Conservation (phyloP, 345 rosid species). For the Eucalyptus albens region DNA sequence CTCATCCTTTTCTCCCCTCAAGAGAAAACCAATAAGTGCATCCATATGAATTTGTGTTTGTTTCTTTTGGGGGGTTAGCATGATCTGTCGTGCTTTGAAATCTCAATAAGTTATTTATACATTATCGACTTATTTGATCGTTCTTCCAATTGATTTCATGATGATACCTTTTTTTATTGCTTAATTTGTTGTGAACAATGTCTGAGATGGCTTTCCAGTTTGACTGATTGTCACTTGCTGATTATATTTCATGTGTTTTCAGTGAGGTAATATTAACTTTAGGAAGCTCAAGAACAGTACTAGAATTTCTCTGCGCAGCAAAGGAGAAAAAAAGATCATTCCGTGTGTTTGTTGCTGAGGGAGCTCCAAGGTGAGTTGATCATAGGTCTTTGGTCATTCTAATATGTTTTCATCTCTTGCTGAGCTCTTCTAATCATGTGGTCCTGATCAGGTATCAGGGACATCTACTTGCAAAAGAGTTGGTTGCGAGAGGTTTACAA, state of each 20-base stretch:
- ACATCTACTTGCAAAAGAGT: conserved; percentile 81
- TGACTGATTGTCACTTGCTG: background rate
- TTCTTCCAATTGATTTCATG: background rate
- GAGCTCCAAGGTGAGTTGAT: conserved; percentile 84
- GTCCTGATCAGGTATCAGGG: conserved; percentile 70
- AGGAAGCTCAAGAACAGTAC: conserved; percentile 94
- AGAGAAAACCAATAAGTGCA: background rate
- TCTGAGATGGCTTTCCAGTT: background rate
- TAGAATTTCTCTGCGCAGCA: conserved; percentile 94
- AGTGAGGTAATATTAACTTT: conserved; percentile 97
- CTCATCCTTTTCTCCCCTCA: background rate
- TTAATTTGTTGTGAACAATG: background rate
- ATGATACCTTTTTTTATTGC: background rate
- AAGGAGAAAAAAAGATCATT: conserved; percentile 96
- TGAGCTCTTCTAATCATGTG: background rate
- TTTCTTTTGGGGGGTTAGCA: background rate
- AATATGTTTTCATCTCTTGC: background rate
- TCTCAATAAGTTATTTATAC: background rate
- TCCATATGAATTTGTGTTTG: background rate
- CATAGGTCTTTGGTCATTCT: background rate
- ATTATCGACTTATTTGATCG: background rate
- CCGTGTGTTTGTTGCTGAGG: conserved; percentile 93
- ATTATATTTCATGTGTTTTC: conserved; percentile 9
- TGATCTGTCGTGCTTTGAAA: background rate
- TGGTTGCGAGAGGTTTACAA: conserved; percentile 87